Percentiles rank a stretch among this genome's conserved stretches.
Conservation (phyloP, 2,329 filamentous ascomycete species). For the Claviceps sp. region DNA sequence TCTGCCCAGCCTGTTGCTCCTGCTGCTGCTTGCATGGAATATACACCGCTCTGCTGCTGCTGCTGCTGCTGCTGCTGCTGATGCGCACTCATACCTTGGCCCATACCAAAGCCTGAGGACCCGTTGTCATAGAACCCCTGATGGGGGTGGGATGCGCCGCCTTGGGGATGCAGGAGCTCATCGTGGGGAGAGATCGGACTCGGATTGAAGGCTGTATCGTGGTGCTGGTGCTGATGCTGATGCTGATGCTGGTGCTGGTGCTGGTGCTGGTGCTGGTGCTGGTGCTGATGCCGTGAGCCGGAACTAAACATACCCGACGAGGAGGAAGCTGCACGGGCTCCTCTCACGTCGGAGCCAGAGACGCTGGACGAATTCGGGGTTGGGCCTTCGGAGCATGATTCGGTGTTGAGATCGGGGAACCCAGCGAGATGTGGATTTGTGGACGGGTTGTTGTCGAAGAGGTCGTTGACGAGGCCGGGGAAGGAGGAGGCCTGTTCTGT, state of each 20-base stretch:
- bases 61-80: constrained; percentile 14
- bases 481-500: too few relatives aligned
- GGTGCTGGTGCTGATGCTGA: not conserved
- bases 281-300: not conserved
- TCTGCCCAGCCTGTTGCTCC: constrained; percentile 28
- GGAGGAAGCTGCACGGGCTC: too few relatives aligned
- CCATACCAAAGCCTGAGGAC: constrained; percentile 23
- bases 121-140: constrained; percentile 27
- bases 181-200: constrained; percentile 35
- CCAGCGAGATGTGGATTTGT: too few relatives aligned
- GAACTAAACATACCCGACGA: too few relatives aligned
- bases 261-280: not conserved
- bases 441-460: too few relatives aligned
- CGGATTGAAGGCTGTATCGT: constrained; percentile 34
- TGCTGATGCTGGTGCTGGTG: not conserved
- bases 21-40: constrained; percentile 9
- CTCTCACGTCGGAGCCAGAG: too few relatives aligned
- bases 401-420: too few relatives aligned
- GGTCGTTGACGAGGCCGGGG: too few relatives aligned
- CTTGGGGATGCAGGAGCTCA: constrained; percentile 23
- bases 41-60: constrained; percentile 7
- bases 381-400: too few relatives aligned
- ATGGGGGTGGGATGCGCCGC: constrained; percentile 8
- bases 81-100: constrained; percentile 10
- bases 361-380: too few relatives aligned